A percentile compares a stretch with the other conserved stretches of the same genome.
Evolutionary conservation across 441 rosid genomes (phyloP).

Genomic region (Metrosideros polymorpha): DNA sequence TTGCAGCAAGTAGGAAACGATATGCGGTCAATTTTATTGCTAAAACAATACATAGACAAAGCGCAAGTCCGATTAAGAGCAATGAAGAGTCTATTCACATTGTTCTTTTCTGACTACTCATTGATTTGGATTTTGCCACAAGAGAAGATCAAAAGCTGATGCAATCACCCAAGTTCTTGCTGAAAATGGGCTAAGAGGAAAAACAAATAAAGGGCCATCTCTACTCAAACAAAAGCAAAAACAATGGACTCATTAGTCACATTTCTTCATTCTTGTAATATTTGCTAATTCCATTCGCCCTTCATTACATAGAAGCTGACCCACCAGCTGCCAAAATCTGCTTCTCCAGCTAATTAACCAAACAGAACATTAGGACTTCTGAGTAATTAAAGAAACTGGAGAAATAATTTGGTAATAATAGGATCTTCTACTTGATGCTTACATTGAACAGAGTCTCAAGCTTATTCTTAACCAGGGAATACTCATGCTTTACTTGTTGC

Average conservation of each 20-base stretch:
- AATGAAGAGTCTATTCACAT: not conserved
- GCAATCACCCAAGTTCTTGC: not conserved
- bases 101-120: not conserved
- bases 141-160: not conserved
- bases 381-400: not conserved
- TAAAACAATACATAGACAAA: not conserved
- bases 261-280: not conserved
- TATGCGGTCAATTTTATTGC: not conserved
- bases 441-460: conserved; percentile 53
- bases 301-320: conserved; percentile 19
- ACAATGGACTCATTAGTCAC: not conserved
- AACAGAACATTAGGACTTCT: not conserved
- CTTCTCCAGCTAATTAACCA: conserved; percentile 38
- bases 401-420: not conserved
- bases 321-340: conserved; percentile 46
- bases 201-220: not conserved
- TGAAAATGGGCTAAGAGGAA: not conserved
- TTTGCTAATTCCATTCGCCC: not conserved
- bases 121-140: not conserved
- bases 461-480: conserved; percentile 37
- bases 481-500: conserved; percentile 52
- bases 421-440: not conserved
- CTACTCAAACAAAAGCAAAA: not conserved
- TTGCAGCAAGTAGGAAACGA: not conserved
- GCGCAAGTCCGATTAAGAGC: not conserved